Percentiles rank a stretch among this genome's conserved stretches.
Conservation (phyloP, 768 basidiomycete genomes). For the Dendrothele bispora region DNA sequence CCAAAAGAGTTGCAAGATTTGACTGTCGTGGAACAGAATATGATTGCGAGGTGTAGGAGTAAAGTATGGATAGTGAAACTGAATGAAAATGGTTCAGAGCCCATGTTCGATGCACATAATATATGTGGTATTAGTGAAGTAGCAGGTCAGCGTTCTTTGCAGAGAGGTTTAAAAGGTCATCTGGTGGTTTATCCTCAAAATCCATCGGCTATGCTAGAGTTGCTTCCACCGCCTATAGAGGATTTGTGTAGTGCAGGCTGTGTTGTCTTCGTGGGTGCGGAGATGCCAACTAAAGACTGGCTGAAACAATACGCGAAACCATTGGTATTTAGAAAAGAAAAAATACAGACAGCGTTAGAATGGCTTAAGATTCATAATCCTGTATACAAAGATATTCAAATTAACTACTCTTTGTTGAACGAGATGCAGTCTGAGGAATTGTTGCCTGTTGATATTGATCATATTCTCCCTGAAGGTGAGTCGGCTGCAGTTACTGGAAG, state of each 20-base stretch:
- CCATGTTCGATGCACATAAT: background rate
- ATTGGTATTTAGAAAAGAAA: slow-evolving; percentile 15
- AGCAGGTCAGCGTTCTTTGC: background rate
- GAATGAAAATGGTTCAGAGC: slow-evolving; percentile 6
- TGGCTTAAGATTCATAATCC: slow-evolving; percentile 24
- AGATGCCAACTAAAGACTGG: slow-evolving; percentile 15
- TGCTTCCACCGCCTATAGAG: slow-evolving; percentile 18
- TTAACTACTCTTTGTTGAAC: slow-evolving; percentile 9
- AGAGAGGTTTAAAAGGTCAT: slow-evolving; percentile 22
- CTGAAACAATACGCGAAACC: slow-evolving; percentile 19
- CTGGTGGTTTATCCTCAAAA: slow-evolving; percentile 23
- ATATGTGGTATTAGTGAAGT: no score
- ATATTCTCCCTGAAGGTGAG: slow-evolving; percentile 11
- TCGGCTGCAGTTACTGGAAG: no score
- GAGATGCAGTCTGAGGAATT: slow-evolving; percentile 7
- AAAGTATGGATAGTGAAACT: slow-evolving; percentile 14
- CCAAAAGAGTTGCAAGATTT: slow-evolving; percentile 6
- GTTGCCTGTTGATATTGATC: slow-evolving; percentile 14
- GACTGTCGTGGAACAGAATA: no score
- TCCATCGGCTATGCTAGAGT: slow-evolving; percentile 8
- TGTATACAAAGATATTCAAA: slow-evolving; percentile 15
- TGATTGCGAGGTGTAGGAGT: slow-evolving; percentile 10
- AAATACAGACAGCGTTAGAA: slow-evolving; percentile 14
- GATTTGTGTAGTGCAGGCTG: slow-evolving; percentile 20
- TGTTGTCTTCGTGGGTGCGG: slow-evolving; percentile 21